A percentile compares a stretch with the other conserved stretches of the same genome.
These are phyloP conservation scores for Hypholoma sublateritium DNA, from an alignment of 768 basidiomycete species.

Conservation along the genomic window DNA sequence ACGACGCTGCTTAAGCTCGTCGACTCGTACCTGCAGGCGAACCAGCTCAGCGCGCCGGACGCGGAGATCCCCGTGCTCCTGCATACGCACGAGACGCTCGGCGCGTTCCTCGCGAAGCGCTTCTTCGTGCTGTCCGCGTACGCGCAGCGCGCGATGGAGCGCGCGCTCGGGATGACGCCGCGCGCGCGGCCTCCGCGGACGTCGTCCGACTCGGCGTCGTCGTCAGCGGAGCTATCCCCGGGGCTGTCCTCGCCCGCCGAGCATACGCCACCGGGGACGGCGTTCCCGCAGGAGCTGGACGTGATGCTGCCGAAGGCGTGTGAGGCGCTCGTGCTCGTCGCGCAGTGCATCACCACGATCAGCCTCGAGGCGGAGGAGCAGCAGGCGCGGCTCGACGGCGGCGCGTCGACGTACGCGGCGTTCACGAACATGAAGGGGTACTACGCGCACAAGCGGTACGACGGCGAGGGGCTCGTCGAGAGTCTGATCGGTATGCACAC, in stretches of 20 bases:
- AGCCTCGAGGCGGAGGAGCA: constrained; percentile 51
- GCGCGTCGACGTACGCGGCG: constrained; percentile 13
- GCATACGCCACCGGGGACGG: constrained; percentile 11
- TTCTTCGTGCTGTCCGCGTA: constrained; percentile 66
- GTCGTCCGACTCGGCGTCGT: constrained; percentile 19
- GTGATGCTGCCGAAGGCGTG: constrained; percentile 74
- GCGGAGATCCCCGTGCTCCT: constrained; percentile 30
- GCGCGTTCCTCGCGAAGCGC: constrained; percentile 57
- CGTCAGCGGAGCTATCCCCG: constrained; percentile 8
- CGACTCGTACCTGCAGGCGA: constrained; percentile 77
- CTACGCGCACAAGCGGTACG: constrained; percentile 43
- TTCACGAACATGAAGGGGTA: constrained; percentile 36
- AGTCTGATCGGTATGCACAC: constrained; percentile 55
- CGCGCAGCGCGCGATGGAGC: constrained; percentile 50
- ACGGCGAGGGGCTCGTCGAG: constrained; percentile 49
- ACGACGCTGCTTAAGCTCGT: constrained; percentile 85
- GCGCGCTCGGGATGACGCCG: constrained; percentile 37
- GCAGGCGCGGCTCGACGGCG: constrained; percentile 18
- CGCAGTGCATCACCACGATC: constrained; percentile 72
- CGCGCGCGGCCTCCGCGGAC: constrained; percentile 6
- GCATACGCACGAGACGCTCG: constrained; percentile 42
- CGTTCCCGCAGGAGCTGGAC: constrained; percentile 50
- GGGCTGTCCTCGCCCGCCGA: constrained; percentile 12
- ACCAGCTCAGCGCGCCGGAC: constrained; percentile 30
- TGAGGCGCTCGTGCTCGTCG: constrained; percentile 76